Evolutionary conservation across 1,139 yeast genomes (phyloP), one percentile per base, ranked within the genome.

Genomic region (Pichia sp.): DNA sequence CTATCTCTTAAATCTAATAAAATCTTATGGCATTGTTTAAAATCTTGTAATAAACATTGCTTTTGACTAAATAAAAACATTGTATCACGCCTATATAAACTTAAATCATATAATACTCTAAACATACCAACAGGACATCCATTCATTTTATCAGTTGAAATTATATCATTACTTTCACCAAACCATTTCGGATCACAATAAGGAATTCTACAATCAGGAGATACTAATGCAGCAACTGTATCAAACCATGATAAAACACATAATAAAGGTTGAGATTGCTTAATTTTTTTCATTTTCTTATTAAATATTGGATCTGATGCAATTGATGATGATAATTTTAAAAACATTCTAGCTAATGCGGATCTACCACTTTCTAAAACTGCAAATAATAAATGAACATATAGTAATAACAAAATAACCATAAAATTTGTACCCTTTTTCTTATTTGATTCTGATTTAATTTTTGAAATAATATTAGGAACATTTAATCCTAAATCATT

Each of bases 81-180:
- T 1, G 32, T 35, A 6, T 45, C 46, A 4, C 39, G 37, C 7
- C 51, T 29, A 25, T 30, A 45, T 5, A 40, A 11, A 27, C 46
- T 12, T 10, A 46, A 25, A 35, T 48, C 51, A 26, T 43, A 48
- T 2, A 75, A 63, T 3, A 74, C 69, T 23, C 60, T 59, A 55
- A 76, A 74, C 1, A 76, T 67, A 47, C 74, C 79, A 2, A 78
- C 78, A 0, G 81, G 80, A 51, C 81, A 76, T 0, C 80, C 81
- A 73, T 73, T 73, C 69, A 76, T 67, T 43, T 65, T 68, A 6
- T 72, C 67, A 0, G 79, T 74, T 7, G 79, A 73, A 9, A 72
- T 64, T 4, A 56, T 53, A 38, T 68, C 70, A 22, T 58, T 54
- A 34, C 62, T 62, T 3, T 68, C 61, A 2, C 80, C 80, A 53